Percentiles rank a stretch among this genome's conserved stretches.
Evolutionary conservation across 306 rosid genomes (phyloP).

Genomic region (Carpinus viminea): DNA sequence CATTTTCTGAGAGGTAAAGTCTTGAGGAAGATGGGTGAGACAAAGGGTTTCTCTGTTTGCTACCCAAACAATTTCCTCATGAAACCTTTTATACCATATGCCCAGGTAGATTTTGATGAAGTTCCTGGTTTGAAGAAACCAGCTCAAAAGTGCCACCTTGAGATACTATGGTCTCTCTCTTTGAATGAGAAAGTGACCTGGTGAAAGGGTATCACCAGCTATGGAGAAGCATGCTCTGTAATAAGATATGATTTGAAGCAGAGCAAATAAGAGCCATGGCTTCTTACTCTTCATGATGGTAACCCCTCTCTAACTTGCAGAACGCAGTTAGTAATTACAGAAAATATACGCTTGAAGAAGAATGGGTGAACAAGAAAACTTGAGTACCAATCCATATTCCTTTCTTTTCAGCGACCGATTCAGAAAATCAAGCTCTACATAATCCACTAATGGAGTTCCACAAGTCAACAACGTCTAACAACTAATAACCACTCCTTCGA

Average conservation of each 20-base stretch:
- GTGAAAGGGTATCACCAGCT: not conserved
- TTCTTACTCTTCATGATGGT: not conserved
- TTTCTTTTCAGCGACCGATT: too few relatives aligned
- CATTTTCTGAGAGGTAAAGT: not conserved
- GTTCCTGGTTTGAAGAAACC: not conserved
- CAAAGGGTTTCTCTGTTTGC: constrained; percentile 1
- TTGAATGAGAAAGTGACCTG: not conserved
- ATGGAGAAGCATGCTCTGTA: not conserved
- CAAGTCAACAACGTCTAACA: too few relatives aligned
- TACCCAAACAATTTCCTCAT: not conserved
- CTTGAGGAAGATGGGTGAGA: not conserved
- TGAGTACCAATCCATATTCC: too few relatives aligned
- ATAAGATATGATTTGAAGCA: not conserved
- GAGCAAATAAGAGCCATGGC: not conserved
- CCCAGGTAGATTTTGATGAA: not conserved
- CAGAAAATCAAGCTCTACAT: too few relatives aligned
- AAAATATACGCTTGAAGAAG: too few relatives aligned
- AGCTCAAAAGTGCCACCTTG: not conserved
- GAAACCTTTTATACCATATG: not conserved
- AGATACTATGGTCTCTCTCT: not conserved
- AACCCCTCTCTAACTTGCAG: not conserved
- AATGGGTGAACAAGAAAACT: too few relatives aligned
- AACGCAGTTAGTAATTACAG: too few relatives aligned
- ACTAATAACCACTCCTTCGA: too few relatives aligned
- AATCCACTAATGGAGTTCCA: too few relatives aligned